Evolutionary conservation across 1,284 basidiomycete species (phyloP).

Genomic region (Chalciporus sp.): DNA sequence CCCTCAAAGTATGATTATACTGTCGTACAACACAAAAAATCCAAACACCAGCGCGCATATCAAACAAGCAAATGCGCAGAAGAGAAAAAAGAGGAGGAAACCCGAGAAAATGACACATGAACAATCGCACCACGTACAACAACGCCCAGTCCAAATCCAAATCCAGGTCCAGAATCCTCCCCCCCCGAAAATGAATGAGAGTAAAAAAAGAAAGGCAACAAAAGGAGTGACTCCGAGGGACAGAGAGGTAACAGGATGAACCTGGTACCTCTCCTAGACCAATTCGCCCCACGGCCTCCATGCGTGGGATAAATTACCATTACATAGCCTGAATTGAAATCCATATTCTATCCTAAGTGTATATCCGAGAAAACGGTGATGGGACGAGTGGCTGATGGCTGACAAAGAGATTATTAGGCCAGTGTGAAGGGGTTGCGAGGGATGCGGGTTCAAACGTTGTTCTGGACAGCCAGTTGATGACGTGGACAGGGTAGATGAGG

Average conservation of each 20-base stretch:
- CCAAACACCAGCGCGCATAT: background rate
- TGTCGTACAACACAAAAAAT: background rate
- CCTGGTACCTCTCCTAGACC: background rate
- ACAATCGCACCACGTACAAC: background rate
- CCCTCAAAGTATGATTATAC: background rate
- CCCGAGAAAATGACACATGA: background rate
- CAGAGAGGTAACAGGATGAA: background rate
- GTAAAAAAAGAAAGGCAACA: background rate
- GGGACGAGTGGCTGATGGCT: background rate
- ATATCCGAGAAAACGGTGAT: constrained; percentile 3
- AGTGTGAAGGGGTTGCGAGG: background rate
- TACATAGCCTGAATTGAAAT: constrained; percentile 20
- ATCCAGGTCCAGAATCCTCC: background rate
- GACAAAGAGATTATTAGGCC: background rate
- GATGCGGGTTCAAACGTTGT: background rate
- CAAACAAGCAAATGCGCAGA: background rate
- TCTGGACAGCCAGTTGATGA: constrained; percentile 6
- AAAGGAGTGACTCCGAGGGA: constrained; percentile 11
- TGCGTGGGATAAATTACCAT: constrained; percentile 15
- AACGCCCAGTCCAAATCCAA: background rate
- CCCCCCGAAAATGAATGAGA: background rate
- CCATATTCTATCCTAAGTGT: constrained; percentile 22
- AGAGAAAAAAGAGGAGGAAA: background rate
- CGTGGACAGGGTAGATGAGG: constrained; percentile 2
- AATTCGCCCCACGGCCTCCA: background rate